Conservation (phyloP, 495 filamentous ascomycete species). For the Aspergillus homomorphus region DNA sequence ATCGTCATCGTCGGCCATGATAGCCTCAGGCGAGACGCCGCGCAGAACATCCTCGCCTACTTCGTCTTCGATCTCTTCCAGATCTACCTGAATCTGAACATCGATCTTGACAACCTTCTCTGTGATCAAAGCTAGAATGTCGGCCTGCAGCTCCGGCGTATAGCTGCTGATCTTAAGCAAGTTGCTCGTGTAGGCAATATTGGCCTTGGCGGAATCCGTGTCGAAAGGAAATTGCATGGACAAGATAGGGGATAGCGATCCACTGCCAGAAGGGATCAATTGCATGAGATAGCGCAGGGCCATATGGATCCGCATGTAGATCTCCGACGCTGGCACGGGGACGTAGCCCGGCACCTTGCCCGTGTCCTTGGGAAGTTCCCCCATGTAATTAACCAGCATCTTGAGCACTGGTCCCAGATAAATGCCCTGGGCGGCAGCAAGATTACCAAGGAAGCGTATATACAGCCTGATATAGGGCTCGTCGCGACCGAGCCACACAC, state of each 20-base stretch:
- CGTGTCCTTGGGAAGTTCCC: conserved; percentile 48
- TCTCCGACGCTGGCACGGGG: conserved; percentile 52
- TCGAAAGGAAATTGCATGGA: conserved; percentile 68
- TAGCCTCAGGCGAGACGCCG: conserved; percentile 34
- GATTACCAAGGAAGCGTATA: conserved; percentile 72
- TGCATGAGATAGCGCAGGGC: conserved; percentile 71
- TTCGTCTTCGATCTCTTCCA: conserved; percentile 80
- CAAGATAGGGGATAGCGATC: conserved; percentile 62
- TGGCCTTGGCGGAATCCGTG: conserved; percentile 66
- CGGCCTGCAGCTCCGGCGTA: conserved; percentile 72
- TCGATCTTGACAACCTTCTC: conserved; percentile 87
- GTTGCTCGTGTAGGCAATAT: conserved; percentile 76
- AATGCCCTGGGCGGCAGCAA: conserved; percentile 73
- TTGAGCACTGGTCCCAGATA: conserved; percentile 62
- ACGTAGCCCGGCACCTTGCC: conserved; percentile 60
- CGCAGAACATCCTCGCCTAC: conserved; percentile 53
- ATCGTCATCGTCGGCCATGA: conserved; percentile 40
- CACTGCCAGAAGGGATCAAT: conserved; percentile 73
- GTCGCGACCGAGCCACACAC: conserved; percentile 81
- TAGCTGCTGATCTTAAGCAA: conserved; percentile 71
- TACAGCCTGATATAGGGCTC: conserved; percentile 76
- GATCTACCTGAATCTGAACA: conserved; percentile 87
- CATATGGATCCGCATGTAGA: conserved; percentile 69
- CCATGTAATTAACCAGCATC: conserved; percentile 78
- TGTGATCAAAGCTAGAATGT: conserved; percentile 79